Evolutionary conservation across 306 rosid genomes (phyloP).

Genomic region (Casuarina cunninghamiana): DNA sequence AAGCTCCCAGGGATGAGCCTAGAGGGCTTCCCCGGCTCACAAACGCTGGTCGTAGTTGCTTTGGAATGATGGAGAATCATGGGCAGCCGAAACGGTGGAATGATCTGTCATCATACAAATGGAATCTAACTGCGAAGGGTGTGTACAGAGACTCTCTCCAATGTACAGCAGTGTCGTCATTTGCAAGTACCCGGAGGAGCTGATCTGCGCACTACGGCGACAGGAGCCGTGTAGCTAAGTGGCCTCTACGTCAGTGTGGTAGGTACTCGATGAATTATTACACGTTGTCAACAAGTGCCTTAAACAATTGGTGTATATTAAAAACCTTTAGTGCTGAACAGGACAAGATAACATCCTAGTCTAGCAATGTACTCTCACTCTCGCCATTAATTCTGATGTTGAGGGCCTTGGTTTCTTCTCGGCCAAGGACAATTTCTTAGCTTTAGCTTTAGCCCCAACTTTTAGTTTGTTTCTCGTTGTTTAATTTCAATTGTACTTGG

Average conservation of each 20-base stretch:
- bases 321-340: slow-evolving; percentile 13
- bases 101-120: too few species aligned
- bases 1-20: too few species aligned
- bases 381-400: slow-evolving; percentile 7
- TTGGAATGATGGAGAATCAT: neutral
- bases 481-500: too few species aligned
- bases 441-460: neutral
- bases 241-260: slow-evolving; percentile 2
- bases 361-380: neutral
- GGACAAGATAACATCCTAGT: neutral
- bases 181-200: slow-evolving; percentile 7
- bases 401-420: slow-evolving; percentile 13
- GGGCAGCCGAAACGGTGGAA: neutral
- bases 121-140: neutral
- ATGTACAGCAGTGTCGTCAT: slow-evolving; percentile 7
- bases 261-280: neutral
- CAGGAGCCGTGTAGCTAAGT: slow-evolving; percentile 3
- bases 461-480: neutral
- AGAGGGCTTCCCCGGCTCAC: too few species aligned
- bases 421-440: neutral
- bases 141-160: neutral
- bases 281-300: slow-evolving; percentile 9
- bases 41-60: neutral
- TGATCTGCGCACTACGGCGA: slow-evolving; percentile 12
- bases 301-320: neutral